Conservation (phyloP, 441 rosid genomes). For the Bocquillonia castaneifolia region DNA sequence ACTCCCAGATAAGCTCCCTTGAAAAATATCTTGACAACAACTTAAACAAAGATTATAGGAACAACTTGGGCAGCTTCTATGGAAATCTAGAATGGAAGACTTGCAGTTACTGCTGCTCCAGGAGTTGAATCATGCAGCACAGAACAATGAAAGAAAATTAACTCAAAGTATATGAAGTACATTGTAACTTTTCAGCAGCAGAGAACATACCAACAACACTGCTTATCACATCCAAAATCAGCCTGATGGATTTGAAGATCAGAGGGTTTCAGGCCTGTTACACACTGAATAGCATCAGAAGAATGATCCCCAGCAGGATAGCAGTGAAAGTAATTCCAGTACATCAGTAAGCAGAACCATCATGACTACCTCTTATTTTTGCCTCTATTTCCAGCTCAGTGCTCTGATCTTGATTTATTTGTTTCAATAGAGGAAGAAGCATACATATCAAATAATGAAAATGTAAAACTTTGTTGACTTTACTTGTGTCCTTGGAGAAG, state of each 20-base stretch:
- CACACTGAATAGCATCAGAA: conserved; percentile 26
- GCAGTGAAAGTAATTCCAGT: conserved; percentile 8
- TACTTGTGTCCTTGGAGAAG: conserved; percentile 45
- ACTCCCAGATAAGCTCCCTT: conserved; percentile 40
- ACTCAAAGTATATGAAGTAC: conserved; percentile 14
- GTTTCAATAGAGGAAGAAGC: conserved; percentile 86
- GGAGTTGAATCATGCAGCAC: conserved; percentile 32
- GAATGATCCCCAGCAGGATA: conserved; percentile 11
- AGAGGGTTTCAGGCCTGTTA: conserved; percentile 47
- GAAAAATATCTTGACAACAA: conserved; percentile 50
- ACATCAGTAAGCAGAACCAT: conserved; percentile 14
- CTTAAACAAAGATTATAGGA: conserved; percentile 61
- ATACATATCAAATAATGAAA: conserved; percentile 86
- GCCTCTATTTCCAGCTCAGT: conserved; percentile 68
- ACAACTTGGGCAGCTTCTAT: conserved; percentile 68
- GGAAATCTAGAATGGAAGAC: conserved; percentile 52
- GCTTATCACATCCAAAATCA: conserved; percentile 45
- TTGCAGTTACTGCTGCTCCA: conserved; percentile 54
- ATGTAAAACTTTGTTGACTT: conserved; percentile 67
- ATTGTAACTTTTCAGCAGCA: conserved; percentile 21
- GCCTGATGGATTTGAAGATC: conserved; percentile 46
- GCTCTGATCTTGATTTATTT: conserved; percentile 62
- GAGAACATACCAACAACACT: conserved; percentile 53
- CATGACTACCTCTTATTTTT: conserved; percentile 52
- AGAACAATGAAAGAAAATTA: conserved; percentile 23